Evolutionary conservation across 768 basidiomycete genomes (phyloP).

Genomic region (Amanita thiersii): DNA sequence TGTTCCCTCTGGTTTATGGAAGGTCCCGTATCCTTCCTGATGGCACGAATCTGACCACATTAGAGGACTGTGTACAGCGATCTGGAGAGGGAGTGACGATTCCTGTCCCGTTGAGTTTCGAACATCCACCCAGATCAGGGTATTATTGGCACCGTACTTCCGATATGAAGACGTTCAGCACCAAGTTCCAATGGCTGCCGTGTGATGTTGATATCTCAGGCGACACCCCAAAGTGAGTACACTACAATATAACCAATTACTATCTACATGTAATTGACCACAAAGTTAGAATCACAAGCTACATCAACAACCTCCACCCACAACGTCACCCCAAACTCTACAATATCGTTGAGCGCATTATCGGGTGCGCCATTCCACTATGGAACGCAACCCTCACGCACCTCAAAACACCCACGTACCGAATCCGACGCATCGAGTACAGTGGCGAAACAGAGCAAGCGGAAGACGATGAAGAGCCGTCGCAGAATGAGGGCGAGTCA

Average conservation of each 20-base stretch:
- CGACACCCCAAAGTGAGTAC: no score
- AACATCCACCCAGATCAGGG: no score
- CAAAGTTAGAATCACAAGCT: constrained; percentile 19
- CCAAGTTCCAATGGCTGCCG: constrained; percentile 4
- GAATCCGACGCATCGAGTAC: constrained; percentile 10
- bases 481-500: constrained; percentile 10
- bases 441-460: constrained; percentile 10
- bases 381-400: constrained; percentile 19
- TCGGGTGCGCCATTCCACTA: constrained; percentile 17
- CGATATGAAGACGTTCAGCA: not conserved
- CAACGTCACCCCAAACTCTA: constrained; percentile 14
- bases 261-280: no score
- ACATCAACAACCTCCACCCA: constrained; percentile 30
- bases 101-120: not conserved
- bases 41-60: not conserved
- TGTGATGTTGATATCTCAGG: constrained; percentile 1
- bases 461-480: constrained; percentile 3
- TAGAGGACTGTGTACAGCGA: constrained; percentile 4
- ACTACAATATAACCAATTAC: no score
- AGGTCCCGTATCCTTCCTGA: not conserved
- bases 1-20: constrained; percentile 4
- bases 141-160: no score
- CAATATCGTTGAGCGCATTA: constrained; percentile 15
- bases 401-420: constrained; percentile 3
- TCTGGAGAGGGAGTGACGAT: constrained; percentile 1